Conservation (phyloP, 331 rosid species). For the Malus hybrid region DNA sequence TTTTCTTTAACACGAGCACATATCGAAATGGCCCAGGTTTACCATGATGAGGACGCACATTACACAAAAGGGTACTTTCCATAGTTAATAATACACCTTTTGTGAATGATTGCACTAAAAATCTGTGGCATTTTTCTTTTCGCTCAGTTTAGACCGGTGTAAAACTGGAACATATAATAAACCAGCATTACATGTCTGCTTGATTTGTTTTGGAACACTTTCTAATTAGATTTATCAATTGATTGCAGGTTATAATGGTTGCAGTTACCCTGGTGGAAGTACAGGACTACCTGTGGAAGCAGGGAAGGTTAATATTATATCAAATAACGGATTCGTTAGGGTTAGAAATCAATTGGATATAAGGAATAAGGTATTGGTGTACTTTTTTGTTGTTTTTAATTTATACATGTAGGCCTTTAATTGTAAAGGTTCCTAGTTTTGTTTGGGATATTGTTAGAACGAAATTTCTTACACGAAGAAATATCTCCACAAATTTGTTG, state of each 20-base stretch:
- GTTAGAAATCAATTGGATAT: neutral
- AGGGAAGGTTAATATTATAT: neutral
- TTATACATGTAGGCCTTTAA: neutral
- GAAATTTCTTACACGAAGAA: too few species aligned
- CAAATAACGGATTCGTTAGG: neutral
- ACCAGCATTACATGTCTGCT: too few species aligned
- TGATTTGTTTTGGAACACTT: too few species aligned
- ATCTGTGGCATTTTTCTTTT: too few species aligned
- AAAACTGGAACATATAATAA: too few species aligned
- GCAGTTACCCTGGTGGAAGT: constrained; percentile 40
- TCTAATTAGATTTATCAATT: neutral
- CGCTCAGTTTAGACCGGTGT: too few species aligned
- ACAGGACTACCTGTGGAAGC: neutral
- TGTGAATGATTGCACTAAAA: too few species aligned
- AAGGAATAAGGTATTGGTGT: neutral
- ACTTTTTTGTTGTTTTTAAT: neutral
- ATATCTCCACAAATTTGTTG: too few species aligned
- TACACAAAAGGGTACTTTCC: neutral
- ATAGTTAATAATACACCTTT: neutral
- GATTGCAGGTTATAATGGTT: constrained; percentile 38
- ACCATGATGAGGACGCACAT: neutral
- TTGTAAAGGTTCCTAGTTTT: neutral
- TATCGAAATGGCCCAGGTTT: neutral
- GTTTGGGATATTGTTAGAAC: neutral
- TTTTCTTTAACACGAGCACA: neutral